Evolutionary conservation across 257 asterid genomes (phyloP), one percentile per base, ranked within the genome.

Genomic region (Perilla frutescens): DNA sequence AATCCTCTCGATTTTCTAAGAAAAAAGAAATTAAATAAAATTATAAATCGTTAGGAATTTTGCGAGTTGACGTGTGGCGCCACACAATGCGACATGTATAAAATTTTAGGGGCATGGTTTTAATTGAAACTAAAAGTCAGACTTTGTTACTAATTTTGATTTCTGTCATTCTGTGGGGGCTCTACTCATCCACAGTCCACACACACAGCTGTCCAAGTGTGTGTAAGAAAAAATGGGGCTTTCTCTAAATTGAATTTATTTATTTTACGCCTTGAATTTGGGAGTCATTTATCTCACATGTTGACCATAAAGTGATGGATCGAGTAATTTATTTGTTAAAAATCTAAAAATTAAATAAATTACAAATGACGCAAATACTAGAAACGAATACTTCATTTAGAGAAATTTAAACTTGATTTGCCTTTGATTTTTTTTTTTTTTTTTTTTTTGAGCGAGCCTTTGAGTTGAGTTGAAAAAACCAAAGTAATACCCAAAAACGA

Each of bases 31-130:
- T 20, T 20, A 20, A 20, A 20, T 20, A 20, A 20, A 20, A 20
- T 20, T 20, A 20, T 20, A 10, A 37, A 37, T 10, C 45, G 8
- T 62, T 7, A 8, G n/a, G 54, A 44, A 44, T 26, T 43, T 44
- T 44, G 69, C 43, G 9, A 47, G 61, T 49, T 66, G 72, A 32
- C 9, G 7, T 54, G 8, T 6, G 58, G 40, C 44, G 71, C 57
- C 26, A 63, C 4, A 10, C 69, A 3, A 65, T 65, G 44, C 40
- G 15, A 37, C 6, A 12, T 37, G 31, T 12, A 7, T 34, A 13
- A 29, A 4, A 48, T 12, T 13, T 48, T 47, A 20, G 10, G 12
- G 8, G 54, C 53, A 60, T 37, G 64, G 63, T 13, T 49, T 73
- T 47, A 9, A 14, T 59, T 26, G 60, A 59, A 71, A 71, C 32